These are phyloP conservation scores for Plantago ovata DNA, from an alignment of 257 asterid species.

Conservation along the genomic window DNA sequence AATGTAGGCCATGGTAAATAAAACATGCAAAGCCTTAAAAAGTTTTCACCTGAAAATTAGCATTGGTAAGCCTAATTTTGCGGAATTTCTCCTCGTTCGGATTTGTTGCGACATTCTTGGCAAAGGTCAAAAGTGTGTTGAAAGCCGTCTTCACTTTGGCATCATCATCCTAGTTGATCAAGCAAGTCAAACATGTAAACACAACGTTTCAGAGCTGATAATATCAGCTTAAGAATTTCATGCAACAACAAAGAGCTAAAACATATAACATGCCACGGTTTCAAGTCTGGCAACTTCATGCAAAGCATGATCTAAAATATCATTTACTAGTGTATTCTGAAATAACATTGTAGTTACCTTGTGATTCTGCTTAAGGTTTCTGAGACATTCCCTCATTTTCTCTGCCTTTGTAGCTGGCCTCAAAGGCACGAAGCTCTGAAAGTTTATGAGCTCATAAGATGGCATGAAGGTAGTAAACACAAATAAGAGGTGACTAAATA, in stretches of 20 bases:
- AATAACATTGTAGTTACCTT: conserved; percentile 45
- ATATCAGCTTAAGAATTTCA: conserved; percentile 5
- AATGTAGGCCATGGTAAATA: not conserved
- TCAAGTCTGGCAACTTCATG: not conserved
- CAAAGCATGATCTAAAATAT: not conserved
- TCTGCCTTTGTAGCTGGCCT: conserved; percentile 93
- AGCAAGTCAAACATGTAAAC: conserved; percentile 19
- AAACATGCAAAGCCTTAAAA: not conserved
- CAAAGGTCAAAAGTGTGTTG: conserved; percentile 83
- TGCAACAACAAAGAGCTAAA: not conserved
- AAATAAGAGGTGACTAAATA: conserved; percentile 14
- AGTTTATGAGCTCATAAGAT: conserved; percentile 17
- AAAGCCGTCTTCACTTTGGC: conserved; percentile 90
- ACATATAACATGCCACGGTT: conserved; percentile 11
- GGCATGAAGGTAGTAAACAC: conserved; percentile 7
- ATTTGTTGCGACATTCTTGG: conserved; percentile 84
- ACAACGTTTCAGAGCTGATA: not conserved
- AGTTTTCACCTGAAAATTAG: conserved; percentile 68
- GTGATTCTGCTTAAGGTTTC: conserved; percentile 78
- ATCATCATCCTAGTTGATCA: conserved; percentile 66
- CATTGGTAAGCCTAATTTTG: conserved; percentile 82
- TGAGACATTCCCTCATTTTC: conserved; percentile 92
- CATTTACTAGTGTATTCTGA: not conserved
- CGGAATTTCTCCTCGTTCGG: conserved; percentile 91
- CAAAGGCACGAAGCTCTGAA: conserved; percentile 79